Percentiles rank a stretch among this genome's conserved stretches.
These are phyloP conservation scores for Blastobotrys raffinosifermentans DNA, from an alignment of 1,139 yeast species.

Conservation along the genomic window DNA sequence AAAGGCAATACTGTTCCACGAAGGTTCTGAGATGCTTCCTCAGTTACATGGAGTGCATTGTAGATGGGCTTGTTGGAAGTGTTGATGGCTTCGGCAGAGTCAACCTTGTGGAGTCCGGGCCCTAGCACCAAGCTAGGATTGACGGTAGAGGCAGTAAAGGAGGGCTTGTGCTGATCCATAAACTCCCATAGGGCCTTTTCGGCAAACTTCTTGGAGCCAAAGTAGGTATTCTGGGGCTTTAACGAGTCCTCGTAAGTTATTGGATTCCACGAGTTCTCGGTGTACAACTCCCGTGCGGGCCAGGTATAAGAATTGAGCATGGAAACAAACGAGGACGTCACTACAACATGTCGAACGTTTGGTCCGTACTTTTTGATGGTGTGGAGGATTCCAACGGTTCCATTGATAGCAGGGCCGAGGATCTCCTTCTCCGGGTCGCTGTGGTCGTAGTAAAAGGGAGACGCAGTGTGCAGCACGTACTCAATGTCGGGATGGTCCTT, in stretches of 20 bases:
- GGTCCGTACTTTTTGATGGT: constrained; percentile 41
- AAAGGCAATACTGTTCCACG: constrained; percentile 13
- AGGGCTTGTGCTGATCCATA: constrained; percentile 27
- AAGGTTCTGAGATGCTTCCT: neutral
- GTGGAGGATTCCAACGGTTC: constrained; percentile 40
- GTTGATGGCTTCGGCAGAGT: constrained; percentile 23
- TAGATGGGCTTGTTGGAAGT: constrained; percentile 21
- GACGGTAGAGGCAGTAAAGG: constrained; percentile 38
- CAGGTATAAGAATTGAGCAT: constrained; percentile 21
- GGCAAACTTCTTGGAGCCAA: constrained; percentile 10
- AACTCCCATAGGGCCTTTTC: constrained; percentile 14
- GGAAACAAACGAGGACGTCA: constrained; percentile 52
- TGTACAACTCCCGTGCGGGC: neutral
- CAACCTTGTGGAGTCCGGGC: constrained; percentile 33
- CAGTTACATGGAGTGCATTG: constrained; percentile 16
- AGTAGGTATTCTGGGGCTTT: constrained; percentile 9
- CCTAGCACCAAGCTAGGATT: constrained; percentile 47
- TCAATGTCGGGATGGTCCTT: constrained; percentile 42
- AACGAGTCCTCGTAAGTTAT: constrained; percentile 37
- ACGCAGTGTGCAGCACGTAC: constrained; percentile 53
- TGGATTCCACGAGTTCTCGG: constrained; percentile 41
- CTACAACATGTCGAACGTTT: constrained; percentile 43
- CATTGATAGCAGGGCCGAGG: constrained; percentile 45
- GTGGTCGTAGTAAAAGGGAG: constrained; percentile 31
- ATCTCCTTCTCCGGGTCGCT: constrained; percentile 17